Percentiles rank a stretch among this genome's conserved stretches.
Evolutionary conservation across 2,329 filamentous ascomycete species (phyloP).

Genomic region (Fusarium oxysporum): DNA sequence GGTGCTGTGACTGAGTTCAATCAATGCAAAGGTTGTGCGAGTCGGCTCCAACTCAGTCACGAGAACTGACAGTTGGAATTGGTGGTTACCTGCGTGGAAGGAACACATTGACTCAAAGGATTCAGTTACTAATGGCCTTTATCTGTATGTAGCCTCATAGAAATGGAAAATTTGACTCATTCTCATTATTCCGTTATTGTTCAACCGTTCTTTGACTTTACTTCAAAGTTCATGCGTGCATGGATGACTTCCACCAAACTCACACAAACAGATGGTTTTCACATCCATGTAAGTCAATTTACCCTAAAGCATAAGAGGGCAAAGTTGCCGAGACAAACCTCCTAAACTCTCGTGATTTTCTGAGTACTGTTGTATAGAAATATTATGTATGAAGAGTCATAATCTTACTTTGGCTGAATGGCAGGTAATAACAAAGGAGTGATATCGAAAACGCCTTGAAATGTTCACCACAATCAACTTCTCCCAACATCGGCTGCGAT

Average conservation of each 20-base stretch:
- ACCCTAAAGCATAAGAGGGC: background rate
- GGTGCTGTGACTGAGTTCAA: background rate
- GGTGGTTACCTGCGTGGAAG: background rate
- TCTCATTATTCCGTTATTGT: background rate
- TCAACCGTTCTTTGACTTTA: background rate
- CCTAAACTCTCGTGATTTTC: background rate
- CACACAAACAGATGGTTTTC: background rate
- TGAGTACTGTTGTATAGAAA: background rate
- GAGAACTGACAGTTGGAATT: background rate
- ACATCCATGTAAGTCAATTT: background rate
- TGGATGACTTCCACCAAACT: background rate
- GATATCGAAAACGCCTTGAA: background rate
- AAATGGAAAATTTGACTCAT: fast-evolving
- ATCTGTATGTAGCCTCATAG: too few species aligned
- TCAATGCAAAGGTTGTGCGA: background rate
- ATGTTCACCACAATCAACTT: too few species aligned
- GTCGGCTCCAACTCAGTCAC: background rate
- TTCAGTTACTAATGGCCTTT: background rate
- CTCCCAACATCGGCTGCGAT: background rate
- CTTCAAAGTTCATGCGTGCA: background rate
- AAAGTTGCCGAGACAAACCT: background rate
- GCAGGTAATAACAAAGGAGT: too few species aligned
- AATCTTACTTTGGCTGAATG: background rate
- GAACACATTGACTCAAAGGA: background rate
- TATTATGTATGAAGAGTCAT: background rate